These are phyloP conservation scores for Pichia sp. DNA, from an alignment of 1,139 yeast genomes.

Conservation along the genomic window DNA sequence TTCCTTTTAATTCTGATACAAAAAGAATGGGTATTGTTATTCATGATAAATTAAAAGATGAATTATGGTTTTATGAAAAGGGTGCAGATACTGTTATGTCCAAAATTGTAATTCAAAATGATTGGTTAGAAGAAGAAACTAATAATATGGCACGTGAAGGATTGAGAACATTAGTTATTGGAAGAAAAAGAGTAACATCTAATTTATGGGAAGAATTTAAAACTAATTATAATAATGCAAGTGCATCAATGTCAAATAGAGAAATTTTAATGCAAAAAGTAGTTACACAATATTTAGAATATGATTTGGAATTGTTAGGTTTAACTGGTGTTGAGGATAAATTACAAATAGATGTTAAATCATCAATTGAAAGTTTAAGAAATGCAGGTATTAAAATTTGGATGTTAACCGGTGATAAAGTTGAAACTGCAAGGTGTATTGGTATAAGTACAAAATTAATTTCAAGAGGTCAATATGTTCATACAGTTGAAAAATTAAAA, in stretches of 20 bases:
- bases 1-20: constrained; percentile 93
- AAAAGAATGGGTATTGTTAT: constrained; percentile 95
- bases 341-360: constrained; percentile 82
- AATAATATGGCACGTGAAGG: constrained; percentile 99
- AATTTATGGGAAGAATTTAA: constrained; percentile 58
- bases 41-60: constrained; percentile 54
- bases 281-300: constrained; percentile 65
- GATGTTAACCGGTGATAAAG: constrained; percentile 99
- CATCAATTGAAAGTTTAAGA: constrained; percentile 83
- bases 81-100: constrained; percentile 98
- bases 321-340: constrained; percentile 97
- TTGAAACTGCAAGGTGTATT: constrained; percentile 96
- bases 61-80: constrained; percentile 78
- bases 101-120: constrained; percentile 75
- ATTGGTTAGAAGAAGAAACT: constrained; percentile 97
- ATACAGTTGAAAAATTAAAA: constrained; percentile 64
- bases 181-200: constrained; percentile 59
- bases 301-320: constrained; percentile 80
- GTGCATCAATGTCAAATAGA: constrained; percentile 71
- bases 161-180: constrained; percentile 87
- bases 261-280: constrained; percentile 68
- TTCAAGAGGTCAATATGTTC: constrained; percentile 89
- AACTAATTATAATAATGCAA: constrained; percentile 61
- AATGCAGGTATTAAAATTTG: constrained; percentile 97
- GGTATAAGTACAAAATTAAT: constrained; percentile 91